Evolutionary conservation across 2,329 filamentous ascomycete genomes (phyloP).

Genomic region (Penicillium glabrum): DNA sequence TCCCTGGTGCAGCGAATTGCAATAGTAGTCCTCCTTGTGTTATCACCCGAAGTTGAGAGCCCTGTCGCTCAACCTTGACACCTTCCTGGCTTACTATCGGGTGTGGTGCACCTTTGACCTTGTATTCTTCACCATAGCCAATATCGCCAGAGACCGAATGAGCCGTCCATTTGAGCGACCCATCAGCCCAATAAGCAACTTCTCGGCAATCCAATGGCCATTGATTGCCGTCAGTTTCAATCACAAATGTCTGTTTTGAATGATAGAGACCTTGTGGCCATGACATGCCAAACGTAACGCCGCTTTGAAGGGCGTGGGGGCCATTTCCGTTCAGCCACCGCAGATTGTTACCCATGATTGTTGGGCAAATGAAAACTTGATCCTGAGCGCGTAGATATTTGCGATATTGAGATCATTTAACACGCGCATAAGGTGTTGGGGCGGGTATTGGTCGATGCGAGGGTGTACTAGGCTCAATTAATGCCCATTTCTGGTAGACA

Average conservation of each 20-base stretch:
- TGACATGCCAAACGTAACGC: conserved; percentile 16
- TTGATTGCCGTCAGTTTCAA: conserved; percentile 1
- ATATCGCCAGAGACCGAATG: conserved; percentile 14
- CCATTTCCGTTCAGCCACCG: conserved; percentile 11
- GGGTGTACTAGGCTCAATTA: no score
- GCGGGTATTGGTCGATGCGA: neutral
- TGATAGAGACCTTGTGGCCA: conserved; percentile 9
- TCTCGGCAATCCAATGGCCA: conserved; percentile 15
- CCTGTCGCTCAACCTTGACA: neutral
- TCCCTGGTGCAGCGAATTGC: conserved; percentile 2
- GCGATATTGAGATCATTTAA: neutral
- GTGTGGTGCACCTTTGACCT: neutral
- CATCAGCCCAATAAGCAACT: conserved; percentile 16
- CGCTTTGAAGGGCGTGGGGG: conserved; percentile 2
- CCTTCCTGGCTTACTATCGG: neutral
- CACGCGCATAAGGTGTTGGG: no score
- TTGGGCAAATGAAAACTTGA: neutral
- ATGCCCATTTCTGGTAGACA: neutral
- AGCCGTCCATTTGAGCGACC: conserved; percentile 15
- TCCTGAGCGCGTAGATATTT: neutral
- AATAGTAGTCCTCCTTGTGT: conserved; percentile 1
- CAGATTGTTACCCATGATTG: conserved; percentile 7
- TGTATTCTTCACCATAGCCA: conserved; percentile 3
- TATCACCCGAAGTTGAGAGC: neutral
- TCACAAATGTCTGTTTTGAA: conserved; percentile 10